Conservation (phyloP, 2,329 filamentous ascomycete genomes). For the Exophiala viscosa region DNA sequence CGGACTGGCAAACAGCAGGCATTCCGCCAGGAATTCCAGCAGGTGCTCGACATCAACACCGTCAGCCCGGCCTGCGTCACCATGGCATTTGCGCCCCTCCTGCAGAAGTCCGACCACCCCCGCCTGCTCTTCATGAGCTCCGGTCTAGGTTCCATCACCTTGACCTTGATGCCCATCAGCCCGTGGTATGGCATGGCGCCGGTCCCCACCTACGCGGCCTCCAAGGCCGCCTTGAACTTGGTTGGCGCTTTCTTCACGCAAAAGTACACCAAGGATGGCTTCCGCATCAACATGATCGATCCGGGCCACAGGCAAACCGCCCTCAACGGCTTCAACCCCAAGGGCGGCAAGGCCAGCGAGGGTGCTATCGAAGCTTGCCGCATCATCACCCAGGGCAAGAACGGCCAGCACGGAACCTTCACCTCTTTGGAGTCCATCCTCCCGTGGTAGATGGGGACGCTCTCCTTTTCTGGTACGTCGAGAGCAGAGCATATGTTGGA, state of each 20-base stretch:
- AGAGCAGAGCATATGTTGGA: too few relatives aligned
- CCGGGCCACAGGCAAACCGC: constrained; percentile 18
- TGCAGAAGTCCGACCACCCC: constrained; percentile 18
- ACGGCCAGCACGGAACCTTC: too few relatives aligned
- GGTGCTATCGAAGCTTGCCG: constrained; percentile 18
- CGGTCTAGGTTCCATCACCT: constrained; percentile 16
- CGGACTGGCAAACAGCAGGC: neutral
- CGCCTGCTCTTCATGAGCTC: constrained; percentile 24
- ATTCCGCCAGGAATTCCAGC: constrained; percentile 13
- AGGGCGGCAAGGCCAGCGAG: constrained; percentile 5
- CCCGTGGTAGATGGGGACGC: too few relatives aligned
- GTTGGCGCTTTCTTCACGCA: constrained; percentile 13
- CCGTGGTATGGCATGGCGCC: constrained; percentile 2
- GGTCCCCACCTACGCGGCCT: constrained; percentile 11
- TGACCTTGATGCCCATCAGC: constrained; percentile 8
- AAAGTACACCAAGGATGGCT: constrained; percentile 18
- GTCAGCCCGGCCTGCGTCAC: constrained; percentile 12
- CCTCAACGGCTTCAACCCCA: constrained; percentile 10
- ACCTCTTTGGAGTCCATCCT: too few relatives aligned
- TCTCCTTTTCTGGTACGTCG: too few relatives aligned
- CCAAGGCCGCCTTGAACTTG: constrained; percentile 23
- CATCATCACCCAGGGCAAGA: neutral
- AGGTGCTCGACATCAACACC: constrained; percentile 24
- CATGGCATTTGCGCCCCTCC: constrained; percentile 18
- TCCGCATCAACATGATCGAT: constrained; percentile 21